phyloP scores from a whole-genome alignment of 306 rosid species.

The Fragaria nilgerrensis region DNA sequence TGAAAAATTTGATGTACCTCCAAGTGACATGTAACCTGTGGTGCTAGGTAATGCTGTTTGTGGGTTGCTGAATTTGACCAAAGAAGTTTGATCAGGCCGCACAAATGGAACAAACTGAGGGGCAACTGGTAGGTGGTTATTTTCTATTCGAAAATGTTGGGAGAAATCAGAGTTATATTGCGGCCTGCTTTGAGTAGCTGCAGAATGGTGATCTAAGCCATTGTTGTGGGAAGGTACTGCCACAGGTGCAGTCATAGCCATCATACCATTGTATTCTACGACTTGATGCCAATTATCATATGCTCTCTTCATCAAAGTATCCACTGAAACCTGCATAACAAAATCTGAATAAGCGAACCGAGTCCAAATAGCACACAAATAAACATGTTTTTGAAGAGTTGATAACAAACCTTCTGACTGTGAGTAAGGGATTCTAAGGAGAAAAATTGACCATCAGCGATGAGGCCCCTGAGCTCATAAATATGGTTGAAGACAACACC shows the following conservation, averaged over 20 bases:
- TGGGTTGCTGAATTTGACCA: conserved; percentile 36
- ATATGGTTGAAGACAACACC: conserved; percentile 82
- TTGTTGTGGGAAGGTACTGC: conserved; percentile 26
- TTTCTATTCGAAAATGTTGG: conserved; percentile 38
- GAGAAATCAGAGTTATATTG: conserved; percentile 40
- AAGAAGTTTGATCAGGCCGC: conserved; percentile 39
- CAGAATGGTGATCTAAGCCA: conserved; percentile 29
- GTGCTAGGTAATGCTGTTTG: conserved; percentile 39
- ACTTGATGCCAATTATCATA: conserved; percentile 88
- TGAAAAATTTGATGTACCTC: conserved; percentile 36
- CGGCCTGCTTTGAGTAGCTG: conserved; percentile 38
- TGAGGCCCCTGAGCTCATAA: conserved; percentile 77
- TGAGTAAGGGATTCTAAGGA: conserved; percentile 68
- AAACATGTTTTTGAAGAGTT: not conserved
- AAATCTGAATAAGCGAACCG: not conserved
- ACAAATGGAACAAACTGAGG: conserved; percentile 43
- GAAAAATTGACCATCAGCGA: conserved; percentile 65
- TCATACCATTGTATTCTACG: conserved; percentile 62
- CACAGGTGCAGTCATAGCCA: conserved; percentile 30
- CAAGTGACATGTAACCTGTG: conserved; percentile 45
- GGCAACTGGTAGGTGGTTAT: conserved; percentile 24
- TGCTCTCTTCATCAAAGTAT: conserved; percentile 69
- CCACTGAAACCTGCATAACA: conserved; percentile 64
- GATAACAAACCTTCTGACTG: conserved; percentile 60
- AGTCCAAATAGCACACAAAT: not conserved